Percentiles rank a stretch among this genome's conserved stretches.
These are phyloP conservation scores for Curvularia sp. DNA, from an alignment of 2,329 filamentous ascomycete genomes.

Conservation along the genomic window DNA sequence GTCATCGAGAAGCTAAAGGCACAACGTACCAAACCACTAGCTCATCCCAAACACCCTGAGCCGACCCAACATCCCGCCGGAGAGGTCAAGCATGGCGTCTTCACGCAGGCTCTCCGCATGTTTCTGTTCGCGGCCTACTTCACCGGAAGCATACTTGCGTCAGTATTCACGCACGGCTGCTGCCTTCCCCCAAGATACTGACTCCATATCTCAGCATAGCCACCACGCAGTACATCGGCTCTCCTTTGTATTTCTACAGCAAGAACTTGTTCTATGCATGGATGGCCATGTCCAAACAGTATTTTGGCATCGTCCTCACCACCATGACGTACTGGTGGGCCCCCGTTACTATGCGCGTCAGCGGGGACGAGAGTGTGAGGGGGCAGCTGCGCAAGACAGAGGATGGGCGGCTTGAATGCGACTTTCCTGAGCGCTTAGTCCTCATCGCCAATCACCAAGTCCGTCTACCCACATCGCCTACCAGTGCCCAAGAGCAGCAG, in stretches of 20 bases:
- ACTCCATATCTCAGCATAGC: slow-evolving; percentile 54
- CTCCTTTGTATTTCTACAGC: slow-evolving; percentile 76
- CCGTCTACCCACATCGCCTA: neutral
- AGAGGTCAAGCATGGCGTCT: slow-evolving; percentile 52
- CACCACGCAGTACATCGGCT: slow-evolving; percentile 73
- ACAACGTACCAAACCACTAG: slow-evolving; percentile 20
- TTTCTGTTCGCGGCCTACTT: slow-evolving; percentile 56
- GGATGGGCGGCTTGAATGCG: slow-evolving; percentile 75
- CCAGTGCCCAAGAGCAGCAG: neutral
- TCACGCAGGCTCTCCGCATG: slow-evolving; percentile 54
- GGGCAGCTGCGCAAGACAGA: slow-evolving; percentile 72
- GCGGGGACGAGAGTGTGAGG: slow-evolving; percentile 79
- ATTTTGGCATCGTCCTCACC: slow-evolving; percentile 76
- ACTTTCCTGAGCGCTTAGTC: slow-evolving; percentile 81
- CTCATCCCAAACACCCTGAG: slow-evolving; percentile 9
- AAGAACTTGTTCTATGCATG: slow-evolving; percentile 80
- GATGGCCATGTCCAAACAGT: slow-evolving; percentile 86
- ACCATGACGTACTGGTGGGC: slow-evolving; percentile 87
- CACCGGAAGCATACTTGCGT: slow-evolving; percentile 52
- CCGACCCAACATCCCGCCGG: slow-evolving; percentile 43
- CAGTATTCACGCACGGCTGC: slow-evolving; percentile 26
- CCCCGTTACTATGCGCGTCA: slow-evolving; percentile 79
- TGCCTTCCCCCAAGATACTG: slow-evolving; percentile 29
- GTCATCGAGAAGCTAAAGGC: slow-evolving; percentile 24
- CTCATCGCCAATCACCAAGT: slow-evolving; percentile 85